phyloP scores from a whole-genome alignment of 495 filamentous ascomycete genomes.

The Hypoxylon perforatum region DNA sequence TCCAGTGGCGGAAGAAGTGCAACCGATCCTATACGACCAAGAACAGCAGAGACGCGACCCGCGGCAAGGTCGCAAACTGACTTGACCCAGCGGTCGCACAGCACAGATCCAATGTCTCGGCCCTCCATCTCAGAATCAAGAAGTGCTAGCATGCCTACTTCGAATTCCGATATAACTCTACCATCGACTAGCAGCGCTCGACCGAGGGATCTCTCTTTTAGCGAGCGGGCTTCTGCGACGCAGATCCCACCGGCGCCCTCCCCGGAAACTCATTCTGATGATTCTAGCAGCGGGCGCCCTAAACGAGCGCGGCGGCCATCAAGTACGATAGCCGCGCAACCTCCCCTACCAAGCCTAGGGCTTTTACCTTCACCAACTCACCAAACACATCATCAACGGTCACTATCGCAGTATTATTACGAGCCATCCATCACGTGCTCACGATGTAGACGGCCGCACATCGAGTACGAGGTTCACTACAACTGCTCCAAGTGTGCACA shows the following conservation, averaged over 20 bases:
- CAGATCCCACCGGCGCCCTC: slow-evolving; percentile 39
- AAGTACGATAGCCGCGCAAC: slow-evolving; percentile 35
- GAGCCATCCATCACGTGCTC: slow-evolving; percentile 81
- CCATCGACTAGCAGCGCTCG: slow-evolving; percentile 12
- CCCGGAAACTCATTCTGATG: slow-evolving; percentile 32
- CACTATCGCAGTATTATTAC: slow-evolving; percentile 60
- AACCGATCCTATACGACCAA: slow-evolving; percentile 52
- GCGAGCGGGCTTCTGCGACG: slow-evolving; percentile 38
- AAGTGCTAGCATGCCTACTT: slow-evolving; percentile 49
- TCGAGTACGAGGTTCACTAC: slow-evolving; percentile 86
- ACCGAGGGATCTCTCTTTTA: slow-evolving; percentile 44
- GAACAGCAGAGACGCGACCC: slow-evolving; percentile 53
- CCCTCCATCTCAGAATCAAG: slow-evolving; percentile 54
- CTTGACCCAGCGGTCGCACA: slow-evolving; percentile 59
- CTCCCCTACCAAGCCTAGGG: slow-evolving; percentile 46
- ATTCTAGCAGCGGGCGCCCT: slow-evolving; percentile 28
- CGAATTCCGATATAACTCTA: slow-evolving; percentile 17
- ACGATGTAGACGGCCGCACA: slow-evolving; percentile 70
- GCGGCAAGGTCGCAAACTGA: slow-evolving; percentile 70
- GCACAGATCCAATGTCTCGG: slow-evolving; percentile 43
- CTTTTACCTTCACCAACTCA: slow-evolving; percentile 42
- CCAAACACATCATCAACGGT: slow-evolving; percentile 40
- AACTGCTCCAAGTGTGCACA: slow-evolving; percentile 74
- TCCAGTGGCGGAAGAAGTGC: slow-evolving; percentile 56
- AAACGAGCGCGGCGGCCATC: slow-evolving; percentile 39